These are phyloP conservation scores for Lenwebbia sp. DNA, from an alignment of 345 rosid genomes.

Conservation along the genomic window DNA sequence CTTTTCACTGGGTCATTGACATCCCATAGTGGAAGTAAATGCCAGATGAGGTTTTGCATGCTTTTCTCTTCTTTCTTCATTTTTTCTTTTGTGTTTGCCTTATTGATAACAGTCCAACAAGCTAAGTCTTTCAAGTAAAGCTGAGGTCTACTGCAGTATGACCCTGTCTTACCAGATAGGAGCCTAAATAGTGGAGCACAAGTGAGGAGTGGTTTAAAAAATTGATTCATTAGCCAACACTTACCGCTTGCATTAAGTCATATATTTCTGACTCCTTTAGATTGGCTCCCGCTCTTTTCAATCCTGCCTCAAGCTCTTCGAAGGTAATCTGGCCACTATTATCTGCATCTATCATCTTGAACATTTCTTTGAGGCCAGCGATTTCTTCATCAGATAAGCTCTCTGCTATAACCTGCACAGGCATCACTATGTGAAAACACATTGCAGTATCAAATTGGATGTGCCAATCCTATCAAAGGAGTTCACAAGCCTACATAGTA, in stretches of 20 bases:
- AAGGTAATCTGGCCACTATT: conserved; percentile 36
- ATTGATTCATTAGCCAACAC: not conserved
- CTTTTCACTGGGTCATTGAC: not conserved
- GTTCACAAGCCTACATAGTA: not conserved
- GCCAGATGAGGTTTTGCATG: not conserved
- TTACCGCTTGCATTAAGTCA: conserved; percentile 37
- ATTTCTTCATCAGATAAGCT: conserved; percentile 38
- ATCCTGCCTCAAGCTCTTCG: conserved; percentile 32
- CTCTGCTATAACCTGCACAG: conserved; percentile 33
- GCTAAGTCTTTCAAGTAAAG: not conserved
- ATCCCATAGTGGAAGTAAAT: not conserved
- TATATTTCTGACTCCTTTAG: conserved; percentile 29
- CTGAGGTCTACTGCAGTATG: not conserved
- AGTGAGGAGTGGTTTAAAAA: not conserved
- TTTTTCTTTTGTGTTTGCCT: not conserved
- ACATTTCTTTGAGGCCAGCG: conserved; percentile 41
- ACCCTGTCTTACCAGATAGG: not conserved
- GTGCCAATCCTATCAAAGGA: not conserved
- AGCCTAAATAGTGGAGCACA: not conserved
- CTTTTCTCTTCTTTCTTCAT: not conserved
- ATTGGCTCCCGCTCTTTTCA: conserved; percentile 29
- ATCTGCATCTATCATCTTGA: conserved; percentile 39
- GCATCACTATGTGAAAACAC: not conserved
- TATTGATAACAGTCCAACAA: not conserved
- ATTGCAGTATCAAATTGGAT: not conserved